These are phyloP conservation scores for Trichothecium roseum DNA, from an alignment of 2,329 filamentous ascomycete species.

Conservation along the genomic window DNA sequence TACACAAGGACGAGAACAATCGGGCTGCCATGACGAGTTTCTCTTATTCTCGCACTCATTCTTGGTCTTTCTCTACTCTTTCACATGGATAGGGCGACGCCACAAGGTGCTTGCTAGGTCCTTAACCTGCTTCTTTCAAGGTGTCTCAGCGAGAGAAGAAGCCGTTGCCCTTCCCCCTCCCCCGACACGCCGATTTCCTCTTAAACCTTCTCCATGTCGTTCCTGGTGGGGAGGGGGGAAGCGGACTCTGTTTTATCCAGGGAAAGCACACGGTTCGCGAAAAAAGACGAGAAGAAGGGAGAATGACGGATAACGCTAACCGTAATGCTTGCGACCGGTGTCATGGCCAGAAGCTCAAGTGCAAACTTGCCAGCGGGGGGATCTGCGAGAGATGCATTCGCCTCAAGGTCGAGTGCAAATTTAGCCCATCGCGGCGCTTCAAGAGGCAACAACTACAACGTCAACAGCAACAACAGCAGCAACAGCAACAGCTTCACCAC, in stretches of 20 bases:
- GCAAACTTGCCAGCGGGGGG: constrained; percentile 28
- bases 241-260: constrained; percentile 9
- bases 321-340: constrained; percentile 37
- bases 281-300: constrained; percentile 17
- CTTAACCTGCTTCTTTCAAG: not conserved
- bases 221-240: too few species aligned
- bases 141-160: not conserved
- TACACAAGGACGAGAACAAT: too few species aligned
- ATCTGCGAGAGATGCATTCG: constrained; percentile 31
- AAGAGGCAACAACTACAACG: constrained; percentile 22
- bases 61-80: too few species aligned
- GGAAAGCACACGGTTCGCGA: too few species aligned
- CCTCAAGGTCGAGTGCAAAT: constrained; percentile 31
- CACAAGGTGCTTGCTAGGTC: too few species aligned
- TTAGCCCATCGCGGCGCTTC: constrained; percentile 29
- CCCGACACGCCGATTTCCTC: not conserved
- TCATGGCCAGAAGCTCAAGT: constrained; percentile 34
- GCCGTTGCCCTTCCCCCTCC: not conserved
- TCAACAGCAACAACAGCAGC: constrained; percentile 9
- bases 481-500: constrained; percentile 8
- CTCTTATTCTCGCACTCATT: too few species aligned
- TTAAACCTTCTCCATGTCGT: constrained; percentile 19
- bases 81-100: too few species aligned
- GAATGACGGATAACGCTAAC: constrained; percentile 26
- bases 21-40: too few species aligned